phyloP scores from a whole-genome alignment of 768 basidiomycete genomes.

The Mrakia gelida region DNA sequence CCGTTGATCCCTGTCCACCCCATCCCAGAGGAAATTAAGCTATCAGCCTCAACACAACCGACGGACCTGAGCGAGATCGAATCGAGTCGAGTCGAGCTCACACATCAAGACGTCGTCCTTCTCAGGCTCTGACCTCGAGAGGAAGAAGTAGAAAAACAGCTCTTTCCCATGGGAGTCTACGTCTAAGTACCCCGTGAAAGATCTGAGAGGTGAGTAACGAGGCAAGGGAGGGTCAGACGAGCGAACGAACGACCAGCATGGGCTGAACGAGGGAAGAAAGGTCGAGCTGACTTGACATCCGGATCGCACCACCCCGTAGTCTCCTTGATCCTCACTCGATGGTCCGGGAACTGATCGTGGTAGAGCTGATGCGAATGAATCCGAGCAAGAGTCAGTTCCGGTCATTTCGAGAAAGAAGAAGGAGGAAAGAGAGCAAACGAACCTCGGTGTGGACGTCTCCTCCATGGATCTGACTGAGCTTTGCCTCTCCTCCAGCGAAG shows the following conservation, averaged over 20 bases:
- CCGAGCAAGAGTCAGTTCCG: too few relatives aligned
- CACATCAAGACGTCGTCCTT: conserved; percentile 35
- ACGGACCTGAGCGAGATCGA: conserved; percentile 5
- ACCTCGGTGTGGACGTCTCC: conserved; percentile 14
- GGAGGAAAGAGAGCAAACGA: neutral
- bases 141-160: conserved; percentile 32
- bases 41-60: conserved; percentile 15
- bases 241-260: too few relatives aligned
- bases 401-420: neutral
- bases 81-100: neutral
- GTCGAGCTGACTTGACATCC: conserved; percentile 3
- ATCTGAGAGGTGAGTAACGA: neutral
- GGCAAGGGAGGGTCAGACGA: neutral
- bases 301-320: conserved; percentile 31
- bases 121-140: conserved; percentile 26
- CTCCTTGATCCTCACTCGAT: conserved; percentile 27
- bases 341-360: conserved; percentile 15
- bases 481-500: neutral
- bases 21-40: conserved; percentile 9
- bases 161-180: conserved; percentile 28
- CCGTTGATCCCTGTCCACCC: neutral
- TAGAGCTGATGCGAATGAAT: neutral
- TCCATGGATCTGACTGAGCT: neutral
- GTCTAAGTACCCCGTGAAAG: conserved; percentile 34
- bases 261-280: neutral